Base-by-base conservation (phyloP, 176 grass and related monocot species). In the Aegilops speltoides region DNA sequence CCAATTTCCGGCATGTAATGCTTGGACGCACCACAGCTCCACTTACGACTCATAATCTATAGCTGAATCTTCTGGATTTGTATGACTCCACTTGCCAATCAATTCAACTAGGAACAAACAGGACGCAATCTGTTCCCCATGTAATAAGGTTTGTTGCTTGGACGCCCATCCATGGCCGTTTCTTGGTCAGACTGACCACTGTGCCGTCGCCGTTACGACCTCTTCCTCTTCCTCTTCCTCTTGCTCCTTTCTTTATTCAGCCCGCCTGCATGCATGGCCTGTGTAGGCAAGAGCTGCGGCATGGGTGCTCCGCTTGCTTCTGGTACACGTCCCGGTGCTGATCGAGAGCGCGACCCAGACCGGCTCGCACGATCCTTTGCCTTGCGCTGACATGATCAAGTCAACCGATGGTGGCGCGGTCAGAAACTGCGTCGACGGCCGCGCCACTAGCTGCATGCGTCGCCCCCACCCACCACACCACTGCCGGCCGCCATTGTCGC, bases 1-100 rank as follows among this genome's bases (percentile, higher is more conserved):
- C 60, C 60, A 32, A 41, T 73, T 74, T 64, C 16, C 68, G 28
- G 74, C n/a, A 57, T 15, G 56, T 57, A 68, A 11, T 68, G 74
- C 62, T 76, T 79, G 79, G 40, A 29, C 65, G 70, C 85, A 81
- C 77, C 46, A 85, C 37, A 26, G 48, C 19, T 81, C 85, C 77
- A 87, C 67, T 72, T 33, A 24, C 25, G 12, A 48, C 4, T 20
- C 59, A 25, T 68, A 56, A 11, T 23, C 20, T 19, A 56, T 28
- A 73, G 8, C 12, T 14, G 19, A 29, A 41, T 79, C 46, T 60
- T 79, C 52, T 61, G 41, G 10, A 45, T 11, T 11, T 15, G 37
- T 73, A 3, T 22, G 3, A 2, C 36, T 72, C 19, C 11, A 10
- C 32, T 34, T 19, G 66, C 16, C 45, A 14, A 52, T 57, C 45